Evolutionary conservation across 2,329 filamentous ascomycete species (phyloP).

Genomic region (Berkeleyomyces rouxiae): DNA sequence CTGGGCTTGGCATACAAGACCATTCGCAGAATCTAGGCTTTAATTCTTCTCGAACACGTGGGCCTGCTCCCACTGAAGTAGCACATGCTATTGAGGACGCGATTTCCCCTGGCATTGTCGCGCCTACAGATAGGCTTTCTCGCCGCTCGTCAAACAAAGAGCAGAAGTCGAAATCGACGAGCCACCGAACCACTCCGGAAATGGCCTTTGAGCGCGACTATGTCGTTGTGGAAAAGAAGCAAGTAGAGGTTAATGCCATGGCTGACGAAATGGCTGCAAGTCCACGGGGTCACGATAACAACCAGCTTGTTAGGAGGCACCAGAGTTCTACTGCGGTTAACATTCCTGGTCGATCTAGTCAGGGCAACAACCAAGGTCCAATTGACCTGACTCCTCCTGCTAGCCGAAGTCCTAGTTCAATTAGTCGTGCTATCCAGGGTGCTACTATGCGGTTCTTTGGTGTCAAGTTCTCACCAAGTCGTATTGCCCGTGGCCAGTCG

Average conservation of each 20-base stretch:
- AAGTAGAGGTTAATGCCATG: slow-evolving; percentile 92
- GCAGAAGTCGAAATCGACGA: neutral
- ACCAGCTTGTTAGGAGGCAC: slow-evolving; percentile 19
- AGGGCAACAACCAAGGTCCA: slow-evolving; percentile 21
- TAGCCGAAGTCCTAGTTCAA: slow-evolving; percentile 49
- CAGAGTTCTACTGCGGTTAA: slow-evolving; percentile 41
- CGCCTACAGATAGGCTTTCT: neutral
- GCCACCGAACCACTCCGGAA: slow-evolving; percentile 51
- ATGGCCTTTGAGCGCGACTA: slow-evolving; percentile 87
- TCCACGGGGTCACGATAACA: slow-evolving; percentile 40
- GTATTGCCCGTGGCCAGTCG: slow-evolving; percentile 43
- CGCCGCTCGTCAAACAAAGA: neutral
- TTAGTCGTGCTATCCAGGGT: slow-evolving; percentile 88
- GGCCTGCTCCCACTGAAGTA: slow-evolving; percentile 1
- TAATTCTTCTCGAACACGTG: slow-evolving; percentile 1
- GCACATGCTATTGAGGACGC: slow-evolving; percentile 7
- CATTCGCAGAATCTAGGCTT: neutral
- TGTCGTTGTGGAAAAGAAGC: slow-evolving; percentile 84
- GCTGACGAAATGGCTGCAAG: slow-evolving; percentile 87
- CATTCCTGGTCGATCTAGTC: slow-evolving; percentile 54
- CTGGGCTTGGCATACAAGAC: slow-evolving; percentile 5
- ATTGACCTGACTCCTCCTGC: slow-evolving; percentile 8
- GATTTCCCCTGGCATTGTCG: neutral
- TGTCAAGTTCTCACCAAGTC: slow-evolving; percentile 50
- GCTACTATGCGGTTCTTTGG: slow-evolving; percentile 64